Conservation (phyloP, 225 moss, liverwort and hornwort species). For the Bryum argenteum region DNA sequence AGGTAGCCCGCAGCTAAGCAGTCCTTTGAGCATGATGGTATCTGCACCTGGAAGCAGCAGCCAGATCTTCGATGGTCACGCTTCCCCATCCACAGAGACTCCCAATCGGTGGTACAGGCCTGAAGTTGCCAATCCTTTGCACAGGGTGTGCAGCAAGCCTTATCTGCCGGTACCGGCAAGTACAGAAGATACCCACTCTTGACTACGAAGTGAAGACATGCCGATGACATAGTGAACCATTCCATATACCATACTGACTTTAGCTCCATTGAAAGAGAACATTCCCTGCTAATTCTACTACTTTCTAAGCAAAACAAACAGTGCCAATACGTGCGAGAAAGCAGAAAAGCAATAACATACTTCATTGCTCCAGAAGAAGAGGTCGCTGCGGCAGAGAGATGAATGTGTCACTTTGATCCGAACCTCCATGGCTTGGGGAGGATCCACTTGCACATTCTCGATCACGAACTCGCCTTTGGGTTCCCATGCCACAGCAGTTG, state of each 20-base stretch:
- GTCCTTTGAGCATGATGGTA: conserved; percentile 51
- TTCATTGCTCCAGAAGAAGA: conserved; percentile 60
- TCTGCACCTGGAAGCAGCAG: conserved; percentile 40
- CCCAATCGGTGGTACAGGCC: conserved; percentile 96
- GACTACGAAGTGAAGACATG: too few relatives aligned
- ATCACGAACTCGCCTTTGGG: conserved; percentile 64
- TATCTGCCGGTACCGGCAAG: too few relatives aligned
- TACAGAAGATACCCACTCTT: too few relatives aligned
- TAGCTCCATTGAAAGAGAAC: too few relatives aligned
- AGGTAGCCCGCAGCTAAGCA: conserved; percentile 72
- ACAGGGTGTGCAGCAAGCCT: too few relatives aligned
- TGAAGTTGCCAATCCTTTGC: conserved; percentile 68
- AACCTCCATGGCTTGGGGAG: conserved; percentile 84
- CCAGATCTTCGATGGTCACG: conserved; percentile 57
- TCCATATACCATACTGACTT: too few relatives aligned
- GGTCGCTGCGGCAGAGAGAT: conserved; percentile 82
- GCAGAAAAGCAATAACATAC: conserved; percentile 28
- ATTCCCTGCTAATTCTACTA: too few relatives aligned
- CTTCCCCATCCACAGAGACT: conserved; percentile 51
- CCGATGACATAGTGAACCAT: too few relatives aligned
- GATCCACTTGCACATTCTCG: conserved; percentile 82
- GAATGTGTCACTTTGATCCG: conserved; percentile 79
- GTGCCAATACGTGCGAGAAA: neutral
- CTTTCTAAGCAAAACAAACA: too few relatives aligned
- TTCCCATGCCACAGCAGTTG: conserved; percentile 87